Evolutionary conservation across 1,284 basidiomycete genomes (phyloP), one percentile per base, ranked within the genome.

Genomic region (Fomitiporia mediterranea): DNA sequence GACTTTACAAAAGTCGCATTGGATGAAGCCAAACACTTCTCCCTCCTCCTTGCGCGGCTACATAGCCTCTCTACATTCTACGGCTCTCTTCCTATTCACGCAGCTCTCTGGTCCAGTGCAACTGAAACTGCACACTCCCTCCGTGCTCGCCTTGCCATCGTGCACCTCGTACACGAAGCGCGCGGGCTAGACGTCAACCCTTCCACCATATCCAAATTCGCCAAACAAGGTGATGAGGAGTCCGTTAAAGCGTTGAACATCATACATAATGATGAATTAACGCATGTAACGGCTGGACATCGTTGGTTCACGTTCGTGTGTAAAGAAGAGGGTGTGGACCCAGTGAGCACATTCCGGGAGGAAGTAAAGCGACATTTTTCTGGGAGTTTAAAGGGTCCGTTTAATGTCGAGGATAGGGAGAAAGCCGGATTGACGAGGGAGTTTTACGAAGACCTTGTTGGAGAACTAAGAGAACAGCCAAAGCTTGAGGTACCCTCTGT

Each of bases 121-220:
- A 74, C 76, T 13, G 79, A 84, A 47, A 94, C 91, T 0, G 81
- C 81, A 2, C 68, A 82, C 51, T 91, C 87, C 1, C 76, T 94
- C 30, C 80, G 83, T 34, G 78, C 90, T 0, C 80, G 91, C 2
- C 80, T 94, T 25, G 89, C 89, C 1, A 94, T 94, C 68, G 91
- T 94, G 62, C 91, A 94, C 65, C 82, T 94, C 28, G 91, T 94
- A 0, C 91, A 94, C 66, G 92, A 94, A 73, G 91, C 91, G 1
- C 75, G 91, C 27, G 91, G 92, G 2, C 76, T 94, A 5, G 93
- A 94, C 69, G 89, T 94, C 58, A 92, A 92, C 66, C 92, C 92
- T 0, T 76, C 79, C 11, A 94, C 91, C 2, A 92, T 96, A 63
- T 85, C 83, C 58, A 82, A 84, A 60, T 90, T 94, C 65, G 74